Conservation (phyloP, 163 green algal species). For the Coccomyxa subellipsoidea region DNA sequence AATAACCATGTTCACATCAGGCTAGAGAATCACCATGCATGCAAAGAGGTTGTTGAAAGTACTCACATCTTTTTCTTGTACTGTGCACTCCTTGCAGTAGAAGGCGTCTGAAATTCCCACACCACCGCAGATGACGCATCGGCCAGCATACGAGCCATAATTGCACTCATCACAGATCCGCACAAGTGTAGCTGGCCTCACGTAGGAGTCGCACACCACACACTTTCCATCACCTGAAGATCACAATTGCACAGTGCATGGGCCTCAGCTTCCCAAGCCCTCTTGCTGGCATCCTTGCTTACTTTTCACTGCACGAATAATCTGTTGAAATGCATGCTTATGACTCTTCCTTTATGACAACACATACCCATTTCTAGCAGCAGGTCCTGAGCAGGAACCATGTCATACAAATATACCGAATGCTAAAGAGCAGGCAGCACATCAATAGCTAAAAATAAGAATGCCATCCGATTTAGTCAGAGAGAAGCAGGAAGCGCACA, state of each 20-base stretch:
- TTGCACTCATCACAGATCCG: conserved; percentile 99
- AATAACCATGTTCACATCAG: background rate
- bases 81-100: conserved; percentile 99
- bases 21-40: background rate
- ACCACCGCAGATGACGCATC: conserved; percentile 96
- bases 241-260: too few relatives aligned
- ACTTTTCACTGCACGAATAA: too few relatives aligned
- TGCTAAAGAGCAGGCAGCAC: background rate
- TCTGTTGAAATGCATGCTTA: too few relatives aligned
- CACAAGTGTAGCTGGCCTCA: conserved; percentile 91
- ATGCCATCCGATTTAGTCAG: background rate
- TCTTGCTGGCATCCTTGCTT: too few relatives aligned
- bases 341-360: too few relatives aligned
- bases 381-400: too few relatives aligned
- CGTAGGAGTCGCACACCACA: conserved; percentile 96
- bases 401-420: too few relatives aligned
- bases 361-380: too few relatives aligned
- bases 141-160: conserved; percentile 91
- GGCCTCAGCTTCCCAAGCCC: too few relatives aligned
- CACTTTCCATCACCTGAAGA: conserved; percentile 91
- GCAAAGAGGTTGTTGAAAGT: background rate
- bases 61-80: conserved; percentile 96
- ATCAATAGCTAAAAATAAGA: background rate
- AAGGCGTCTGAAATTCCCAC: conserved; percentile 96
- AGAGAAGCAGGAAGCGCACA: conserved; percentile 49